Conservation (phyloP, 2,329 filamentous ascomycete species). For the Apiospora kogelbergensis region DNA sequence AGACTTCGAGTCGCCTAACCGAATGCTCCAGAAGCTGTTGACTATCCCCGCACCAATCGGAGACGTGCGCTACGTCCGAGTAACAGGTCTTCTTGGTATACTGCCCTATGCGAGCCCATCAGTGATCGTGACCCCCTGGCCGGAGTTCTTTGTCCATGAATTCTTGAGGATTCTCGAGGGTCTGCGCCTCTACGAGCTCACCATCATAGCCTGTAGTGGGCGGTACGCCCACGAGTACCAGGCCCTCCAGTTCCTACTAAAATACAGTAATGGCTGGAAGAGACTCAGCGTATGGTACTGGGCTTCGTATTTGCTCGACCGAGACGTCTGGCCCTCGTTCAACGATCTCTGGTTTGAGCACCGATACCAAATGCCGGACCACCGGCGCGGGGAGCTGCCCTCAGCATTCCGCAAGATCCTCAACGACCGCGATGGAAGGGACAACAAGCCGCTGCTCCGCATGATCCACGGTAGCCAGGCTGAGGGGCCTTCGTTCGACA, state of each 20-base stretch:
- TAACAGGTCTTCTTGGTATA: neutral
- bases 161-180: neutral
- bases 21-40: neutral
- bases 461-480: neutral
- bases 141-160: neutral
- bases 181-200: neutral
- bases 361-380: neutral
- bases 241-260: neutral
- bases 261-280: neutral
- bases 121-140: neutral
- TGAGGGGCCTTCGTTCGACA: neutral
- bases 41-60: neutral
- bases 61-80: neutral
- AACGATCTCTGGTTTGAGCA: neutral
- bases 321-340: no score
- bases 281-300: neutral
- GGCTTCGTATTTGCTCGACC: neutral
- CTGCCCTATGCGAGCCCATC: neutral
- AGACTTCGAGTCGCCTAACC: neutral
- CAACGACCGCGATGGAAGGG: neutral
- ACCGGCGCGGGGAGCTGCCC: neutral
- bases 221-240: neutral
- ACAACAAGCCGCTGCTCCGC: neutral
- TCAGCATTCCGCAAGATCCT: neutral
- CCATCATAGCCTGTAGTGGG: neutral